Percentiles rank a stretch among this genome's conserved stretches.
Conservation (phyloP, 78 protist genomes). For the Monocercomonoides exilis region DNA sequence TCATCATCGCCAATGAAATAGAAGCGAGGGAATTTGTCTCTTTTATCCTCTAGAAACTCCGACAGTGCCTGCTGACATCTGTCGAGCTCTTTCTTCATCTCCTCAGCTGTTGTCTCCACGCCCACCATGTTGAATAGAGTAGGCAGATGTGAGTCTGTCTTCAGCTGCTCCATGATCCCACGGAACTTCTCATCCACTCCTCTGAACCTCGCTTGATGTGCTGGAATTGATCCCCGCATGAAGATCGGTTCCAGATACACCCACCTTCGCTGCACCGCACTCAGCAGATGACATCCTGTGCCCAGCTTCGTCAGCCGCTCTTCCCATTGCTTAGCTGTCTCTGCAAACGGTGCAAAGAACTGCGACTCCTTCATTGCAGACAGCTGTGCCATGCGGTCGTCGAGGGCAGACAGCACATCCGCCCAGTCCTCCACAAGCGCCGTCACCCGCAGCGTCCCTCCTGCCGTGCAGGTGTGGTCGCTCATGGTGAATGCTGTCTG, state of each 20-base stretch:
- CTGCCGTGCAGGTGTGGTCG: conserved; percentile 16
- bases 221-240: conserved; percentile 69
- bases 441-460: neutral
- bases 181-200: conserved; percentile 56
- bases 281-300: conserved; percentile 29
- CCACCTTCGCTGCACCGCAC: conserved; percentile 76
- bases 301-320: conserved; percentile 36
- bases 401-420: conserved; percentile 51
- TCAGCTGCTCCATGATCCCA: conserved; percentile 28
- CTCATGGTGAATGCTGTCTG: neutral
- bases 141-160: conserved; percentile 20
- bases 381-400: conserved; percentile 63
- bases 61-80: conserved; percentile 20
- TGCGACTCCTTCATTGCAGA: conserved; percentile 55
- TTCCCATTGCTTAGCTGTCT: conserved; percentile 26
- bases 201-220: conserved; percentile 62
- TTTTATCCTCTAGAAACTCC: conserved; percentile 29
- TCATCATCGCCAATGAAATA: conserved; percentile 48
- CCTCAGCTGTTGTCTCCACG: neutral
- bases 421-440: conserved; percentile 69
- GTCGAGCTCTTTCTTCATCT: conserved; percentile 7
- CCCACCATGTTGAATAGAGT: neutral
- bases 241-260: conserved; percentile 83
- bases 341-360: conserved; percentile 41
- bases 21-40: conserved; percentile 29